phyloP scores from a whole-genome alignment of 2,329 filamentous ascomycete genomes.

The Aspergillus sp. region DNA sequence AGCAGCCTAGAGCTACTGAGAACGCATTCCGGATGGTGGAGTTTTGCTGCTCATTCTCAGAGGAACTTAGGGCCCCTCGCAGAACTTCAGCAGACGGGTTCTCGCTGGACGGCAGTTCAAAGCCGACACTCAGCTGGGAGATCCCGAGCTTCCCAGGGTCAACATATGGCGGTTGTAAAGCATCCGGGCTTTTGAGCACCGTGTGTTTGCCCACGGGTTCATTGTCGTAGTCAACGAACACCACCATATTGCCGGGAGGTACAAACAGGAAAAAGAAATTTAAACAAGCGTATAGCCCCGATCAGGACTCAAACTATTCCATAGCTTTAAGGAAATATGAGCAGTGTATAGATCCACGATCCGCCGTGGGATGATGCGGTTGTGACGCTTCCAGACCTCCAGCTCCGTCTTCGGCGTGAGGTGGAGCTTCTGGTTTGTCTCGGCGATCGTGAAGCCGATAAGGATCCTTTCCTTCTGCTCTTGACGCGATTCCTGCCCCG shows the following conservation, averaged over 20 bases:
- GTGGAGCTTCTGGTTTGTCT: constrained; percentile 18
- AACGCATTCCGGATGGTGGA: constrained; percentile 36
- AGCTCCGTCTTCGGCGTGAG: constrained; percentile 29
- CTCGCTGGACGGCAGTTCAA: constrained; percentile 10
- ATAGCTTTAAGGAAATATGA: constrained; percentile 12
- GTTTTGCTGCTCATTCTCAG: constrained; percentile 11
- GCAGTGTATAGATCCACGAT: neutral
- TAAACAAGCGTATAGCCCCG: constrained; percentile 3
- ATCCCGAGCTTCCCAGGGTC: constrained; percentile 24
- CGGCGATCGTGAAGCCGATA: constrained; percentile 18
- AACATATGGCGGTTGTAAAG: constrained; percentile 16
- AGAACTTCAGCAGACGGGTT: constrained; percentile 9
- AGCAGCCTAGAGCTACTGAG: constrained; percentile 47
- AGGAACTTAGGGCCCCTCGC: neutral
- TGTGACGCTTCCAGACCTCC: constrained; percentile 18
- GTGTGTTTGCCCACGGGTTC: constrained; percentile 33
- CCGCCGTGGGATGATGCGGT: constrained; percentile 29
- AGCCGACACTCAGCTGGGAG: constrained; percentile 16
- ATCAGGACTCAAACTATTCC: constrained; percentile 12
- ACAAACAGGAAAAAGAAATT: neutral
- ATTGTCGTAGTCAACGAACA: constrained; percentile 48
- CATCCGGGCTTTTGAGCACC: constrained; percentile 14
- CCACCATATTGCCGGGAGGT: constrained; percentile 42
- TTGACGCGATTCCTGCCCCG: constrained; percentile 8
- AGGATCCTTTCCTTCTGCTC: constrained; percentile 1